phyloP scores from a whole-genome alignment of 2,329 filamentous ascomycete species.

The Colletotrichum sp. region DNA sequence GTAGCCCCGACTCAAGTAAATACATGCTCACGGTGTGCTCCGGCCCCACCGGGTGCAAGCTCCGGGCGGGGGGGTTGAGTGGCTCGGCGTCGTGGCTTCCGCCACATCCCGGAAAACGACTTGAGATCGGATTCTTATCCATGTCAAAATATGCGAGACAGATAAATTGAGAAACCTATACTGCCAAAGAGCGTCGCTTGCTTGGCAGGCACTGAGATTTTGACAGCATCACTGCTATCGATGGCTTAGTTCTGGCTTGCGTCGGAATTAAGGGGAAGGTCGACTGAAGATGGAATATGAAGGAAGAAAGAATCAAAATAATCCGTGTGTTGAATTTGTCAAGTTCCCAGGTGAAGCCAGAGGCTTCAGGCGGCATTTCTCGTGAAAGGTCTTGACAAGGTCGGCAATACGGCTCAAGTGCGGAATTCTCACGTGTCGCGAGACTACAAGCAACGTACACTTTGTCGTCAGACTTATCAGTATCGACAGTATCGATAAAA shows the following conservation, averaged over 20 bases:
- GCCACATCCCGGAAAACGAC: background rate
- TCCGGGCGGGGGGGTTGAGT: background rate
- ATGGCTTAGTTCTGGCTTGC: background rate
- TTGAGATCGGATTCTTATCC: background rate
- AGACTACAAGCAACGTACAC: background rate
- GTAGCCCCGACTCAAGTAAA: background rate
- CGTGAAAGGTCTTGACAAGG: background rate
- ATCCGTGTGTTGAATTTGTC: rapidly evolving
- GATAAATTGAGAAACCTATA: background rate
- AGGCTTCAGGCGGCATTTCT: background rate
- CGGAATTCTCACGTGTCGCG: background rate
- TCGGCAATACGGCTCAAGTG: background rate
- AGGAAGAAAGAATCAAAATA: background rate
- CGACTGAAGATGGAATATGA: background rate
- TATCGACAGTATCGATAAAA: background rate
- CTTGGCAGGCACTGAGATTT: background rate
- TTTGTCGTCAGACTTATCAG: background rate
- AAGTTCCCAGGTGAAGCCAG: background rate
- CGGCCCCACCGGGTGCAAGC: background rate
- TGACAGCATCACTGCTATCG: background rate
- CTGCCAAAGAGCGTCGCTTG: background rate
- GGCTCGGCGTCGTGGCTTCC: background rate
- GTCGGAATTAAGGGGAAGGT: background rate
- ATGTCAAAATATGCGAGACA: background rate
- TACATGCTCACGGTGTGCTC: background rate